These are phyloP conservation scores for Colletotrichum eremochloae DNA, from an alignment of 2,329 filamentous ascomycete species.

Conservation along the genomic window DNA sequence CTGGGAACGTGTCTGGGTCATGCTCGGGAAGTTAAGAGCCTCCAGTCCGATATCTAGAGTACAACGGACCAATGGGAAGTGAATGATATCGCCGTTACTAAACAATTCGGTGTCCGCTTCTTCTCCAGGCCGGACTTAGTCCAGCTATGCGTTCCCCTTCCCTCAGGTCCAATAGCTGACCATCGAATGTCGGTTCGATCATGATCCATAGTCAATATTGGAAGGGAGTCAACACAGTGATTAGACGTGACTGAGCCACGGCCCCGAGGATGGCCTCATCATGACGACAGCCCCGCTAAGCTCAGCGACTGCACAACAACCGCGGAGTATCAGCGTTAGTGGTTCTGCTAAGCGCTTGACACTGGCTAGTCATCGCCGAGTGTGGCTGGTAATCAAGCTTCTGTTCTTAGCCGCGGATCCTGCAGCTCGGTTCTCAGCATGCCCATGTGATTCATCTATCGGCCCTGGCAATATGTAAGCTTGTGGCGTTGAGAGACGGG, in stretches of 20 bases:
- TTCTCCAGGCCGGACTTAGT: neutral
- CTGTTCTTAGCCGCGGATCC: slow-evolving; percentile 28
- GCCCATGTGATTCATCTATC: neutral
- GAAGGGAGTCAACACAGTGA: neutral
- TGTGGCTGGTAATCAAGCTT: slow-evolving; percentile 30
- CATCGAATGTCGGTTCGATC: neutral
- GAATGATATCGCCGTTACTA: neutral
- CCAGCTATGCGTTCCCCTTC: neutral
- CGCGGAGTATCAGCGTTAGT: neutral
- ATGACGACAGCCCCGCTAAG: slow-evolving; percentile 16
- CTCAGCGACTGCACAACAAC: neutral
- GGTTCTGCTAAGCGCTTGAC: neutral
- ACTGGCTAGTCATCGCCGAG: slow-evolving; percentile 17
- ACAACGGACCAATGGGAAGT: slow-evolving; percentile 15
- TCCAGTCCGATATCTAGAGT: slow-evolving; percentile 15
- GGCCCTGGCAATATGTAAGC: neutral
- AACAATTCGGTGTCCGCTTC: slow-evolving; percentile 20
- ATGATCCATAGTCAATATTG: neutral
- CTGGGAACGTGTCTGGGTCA: slow-evolving; percentile 13
- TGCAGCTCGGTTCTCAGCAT: slow-evolving; percentile 17
- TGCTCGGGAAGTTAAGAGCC: slow-evolving; percentile 26
- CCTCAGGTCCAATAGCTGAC: neutral
- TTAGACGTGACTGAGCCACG: neutral
- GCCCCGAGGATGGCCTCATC: neutral
- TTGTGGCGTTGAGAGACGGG: neutral